Evolutionary conservation across 305 asterid species (phyloP).

Genomic region (Vinca major): DNA sequence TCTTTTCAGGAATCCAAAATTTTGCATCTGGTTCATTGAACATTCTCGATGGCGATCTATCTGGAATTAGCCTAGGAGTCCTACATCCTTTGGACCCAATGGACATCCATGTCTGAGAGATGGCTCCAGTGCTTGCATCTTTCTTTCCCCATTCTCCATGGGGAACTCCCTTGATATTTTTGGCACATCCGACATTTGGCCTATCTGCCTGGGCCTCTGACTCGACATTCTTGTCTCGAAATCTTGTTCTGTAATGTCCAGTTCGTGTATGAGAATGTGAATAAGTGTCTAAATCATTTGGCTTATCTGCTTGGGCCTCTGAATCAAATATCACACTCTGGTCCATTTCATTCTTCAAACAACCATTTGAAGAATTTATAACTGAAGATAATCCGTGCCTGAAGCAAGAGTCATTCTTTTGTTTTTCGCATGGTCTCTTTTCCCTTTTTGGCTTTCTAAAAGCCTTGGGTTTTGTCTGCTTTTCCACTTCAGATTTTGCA

Average conservation of each 20-base stretch:
- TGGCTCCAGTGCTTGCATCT: too few relatives aligned
- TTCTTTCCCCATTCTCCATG: too few relatives aligned
- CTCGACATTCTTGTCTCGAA: constrained; percentile 14
- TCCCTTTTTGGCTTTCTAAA: constrained; percentile 15
- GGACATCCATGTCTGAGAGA: too few relatives aligned
- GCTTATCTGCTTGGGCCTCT: constrained; percentile 6
- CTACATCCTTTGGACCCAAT: too few relatives aligned
- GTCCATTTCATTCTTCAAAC: constrained; percentile 9
- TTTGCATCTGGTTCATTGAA: too few relatives aligned
- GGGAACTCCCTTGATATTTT: too few relatives aligned
- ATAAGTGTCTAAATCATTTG: constrained; percentile 10
- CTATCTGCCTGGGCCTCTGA: not conserved
- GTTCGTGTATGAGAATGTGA: constrained; percentile 10
- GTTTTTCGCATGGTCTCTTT: constrained; percentile 11
- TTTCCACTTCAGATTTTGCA: constrained; percentile 16
- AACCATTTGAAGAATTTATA: constrained; percentile 10
- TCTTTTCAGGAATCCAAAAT: too few relatives aligned
- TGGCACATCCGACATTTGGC: too few relatives aligned
- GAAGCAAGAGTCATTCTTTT: constrained; percentile 14
- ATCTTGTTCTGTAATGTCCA: constrained; percentile 7
- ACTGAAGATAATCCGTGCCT: constrained; percentile 10
- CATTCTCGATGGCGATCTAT: too few relatives aligned
- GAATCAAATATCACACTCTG: constrained; percentile 8
- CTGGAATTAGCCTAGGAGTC: too few relatives aligned
- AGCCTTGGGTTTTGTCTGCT: constrained; percentile 9